Percentiles rank a stretch among this genome's conserved stretches.
Evolutionary conservation across 306 rosid species (phyloP).

Genomic region (Pyrus pyrifolia): DNA sequence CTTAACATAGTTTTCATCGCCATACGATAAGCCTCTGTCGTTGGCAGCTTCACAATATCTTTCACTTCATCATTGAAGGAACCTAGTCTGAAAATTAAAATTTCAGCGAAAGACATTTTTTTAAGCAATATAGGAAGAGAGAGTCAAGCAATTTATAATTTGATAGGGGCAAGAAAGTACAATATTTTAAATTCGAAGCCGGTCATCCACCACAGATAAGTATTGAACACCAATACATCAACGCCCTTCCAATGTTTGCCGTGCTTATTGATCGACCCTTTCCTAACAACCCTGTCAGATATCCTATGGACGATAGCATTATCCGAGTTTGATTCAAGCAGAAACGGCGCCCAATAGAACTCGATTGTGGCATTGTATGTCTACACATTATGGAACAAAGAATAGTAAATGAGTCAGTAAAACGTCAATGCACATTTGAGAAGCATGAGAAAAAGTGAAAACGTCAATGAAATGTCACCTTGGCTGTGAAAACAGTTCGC

Average conservation of each 20-base stretch:
- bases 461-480: conserved; percentile 34
- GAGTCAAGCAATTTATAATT: neutral
- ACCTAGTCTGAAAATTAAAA: conserved; percentile 48
- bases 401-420: neutral
- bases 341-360: conserved; percentile 99
- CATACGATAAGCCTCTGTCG: conserved; percentile 89
- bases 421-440: neutral
- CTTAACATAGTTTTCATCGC: conserved; percentile 88
- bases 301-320: conserved; percentile 69
- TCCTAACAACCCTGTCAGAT: conserved; percentile 73
- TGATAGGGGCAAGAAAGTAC: conserved; percentile 27
- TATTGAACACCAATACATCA: conserved; percentile 75
- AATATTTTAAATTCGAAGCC: conserved; percentile 76
- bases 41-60: conserved; percentile 58
- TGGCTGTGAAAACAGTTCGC: conserved; percentile 78
- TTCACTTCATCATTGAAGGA: conserved; percentile 75
- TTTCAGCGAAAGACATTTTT: neutral
- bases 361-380: conserved; percentile 88
- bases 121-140: neutral
- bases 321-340: conserved; percentile 81
- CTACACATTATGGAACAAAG: conserved; percentile 21
- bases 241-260: conserved; percentile 82
- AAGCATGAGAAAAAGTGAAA: neutral
- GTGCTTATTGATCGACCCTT: conserved; percentile 83
- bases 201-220: conserved; percentile 98